Evolutionary conservation across 768 basidiomycete species (phyloP).

Genomic region (Tricholoma terreum): DNA sequence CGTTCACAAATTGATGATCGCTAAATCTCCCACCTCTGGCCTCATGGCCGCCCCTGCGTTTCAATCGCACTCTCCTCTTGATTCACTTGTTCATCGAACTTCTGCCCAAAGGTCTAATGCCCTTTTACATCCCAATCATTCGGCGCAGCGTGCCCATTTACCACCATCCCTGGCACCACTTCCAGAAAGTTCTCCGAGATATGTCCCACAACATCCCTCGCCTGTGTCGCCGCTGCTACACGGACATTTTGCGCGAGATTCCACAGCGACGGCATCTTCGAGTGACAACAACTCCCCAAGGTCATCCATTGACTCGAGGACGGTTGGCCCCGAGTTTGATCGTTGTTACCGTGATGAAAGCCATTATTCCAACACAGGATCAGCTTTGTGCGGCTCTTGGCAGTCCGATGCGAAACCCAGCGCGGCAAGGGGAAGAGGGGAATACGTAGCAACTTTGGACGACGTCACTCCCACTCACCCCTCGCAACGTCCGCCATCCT

Average conservation of each 20-base stretch:
- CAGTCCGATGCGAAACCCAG: slow-evolving; percentile 24
- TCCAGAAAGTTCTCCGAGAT: slow-evolving; percentile 3
- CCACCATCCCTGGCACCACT: slow-evolving; percentile 3
- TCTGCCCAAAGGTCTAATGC: slow-evolving; percentile 41
- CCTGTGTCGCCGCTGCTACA: slow-evolving; percentile 46
- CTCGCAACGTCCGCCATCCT: slow-evolving; percentile 7
- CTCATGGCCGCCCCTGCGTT: slow-evolving; percentile 17
- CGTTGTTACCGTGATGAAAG: slow-evolving; percentile 38
- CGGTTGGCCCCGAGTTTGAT: slow-evolving; percentile 27
- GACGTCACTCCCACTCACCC: not conserved
- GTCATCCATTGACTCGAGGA: slow-evolving; percentile 25
- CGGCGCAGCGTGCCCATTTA: slow-evolving; percentile 3
- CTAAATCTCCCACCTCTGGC: not conserved
- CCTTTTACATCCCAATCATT: slow-evolving; percentile 5
- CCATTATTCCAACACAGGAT: slow-evolving; percentile 35
- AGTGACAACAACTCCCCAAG: slow-evolving; percentile 32
- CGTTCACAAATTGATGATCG: not conserved
- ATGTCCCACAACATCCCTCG: slow-evolving; percentile 6
- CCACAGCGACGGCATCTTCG: slow-evolving; percentile 38
- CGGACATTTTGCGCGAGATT: slow-evolving; percentile 42
- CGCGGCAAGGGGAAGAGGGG: slow-evolving; percentile 3
- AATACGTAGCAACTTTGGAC: not conserved
- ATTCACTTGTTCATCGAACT: slow-evolving; percentile 51
- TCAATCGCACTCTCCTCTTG: slow-evolving; percentile 49
- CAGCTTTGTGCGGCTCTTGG: slow-evolving; percentile 41